Conservation (phyloP, 768 basidiomycete genomes). For the Lactarius indigo region DNA sequence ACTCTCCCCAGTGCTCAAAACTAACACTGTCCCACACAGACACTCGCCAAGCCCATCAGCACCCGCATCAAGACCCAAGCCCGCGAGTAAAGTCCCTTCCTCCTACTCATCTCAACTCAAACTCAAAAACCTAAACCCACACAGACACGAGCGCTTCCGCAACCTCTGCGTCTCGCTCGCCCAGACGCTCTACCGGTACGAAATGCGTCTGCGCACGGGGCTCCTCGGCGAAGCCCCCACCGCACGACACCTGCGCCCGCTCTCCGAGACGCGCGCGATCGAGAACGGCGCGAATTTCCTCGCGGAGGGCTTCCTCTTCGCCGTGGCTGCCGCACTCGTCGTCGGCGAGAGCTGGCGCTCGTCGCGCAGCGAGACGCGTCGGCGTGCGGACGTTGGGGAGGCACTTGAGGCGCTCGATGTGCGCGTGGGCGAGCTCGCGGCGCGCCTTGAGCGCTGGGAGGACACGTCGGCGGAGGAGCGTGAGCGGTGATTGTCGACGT, state of each 20-base stretch:
- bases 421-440: constrained; percentile 45
- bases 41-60: constrained; percentile 82
- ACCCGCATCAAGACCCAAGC: constrained; percentile 65
- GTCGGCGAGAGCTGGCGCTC: constrained; percentile 74
- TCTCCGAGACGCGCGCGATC: constrained; percentile 81
- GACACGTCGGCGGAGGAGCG: constrained; percentile 44
- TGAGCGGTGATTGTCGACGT: constrained; percentile 39
- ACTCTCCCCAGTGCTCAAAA: not conserved
- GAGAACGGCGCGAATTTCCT: constrained; percentile 83
- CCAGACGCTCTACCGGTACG: constrained; percentile 71
- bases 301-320: constrained; percentile 82
- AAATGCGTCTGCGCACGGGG: constrained; percentile 67
- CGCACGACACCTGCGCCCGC: constrained; percentile 55
- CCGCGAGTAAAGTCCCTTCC: constrained; percentile 53
- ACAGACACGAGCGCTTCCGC: constrained; percentile 71
- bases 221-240: constrained; percentile 75
- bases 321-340: constrained; percentile 70
- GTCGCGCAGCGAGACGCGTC: constrained; percentile 62
- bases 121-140: not conserved
- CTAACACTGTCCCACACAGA: constrained; percentile 39
- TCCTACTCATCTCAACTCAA: not conserved
- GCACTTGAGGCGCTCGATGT: constrained; percentile 55
- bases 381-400: constrained; percentile 72
- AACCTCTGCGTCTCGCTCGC: constrained; percentile 68
- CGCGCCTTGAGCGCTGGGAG: constrained; percentile 41